Conservation (phyloP, 2,329 filamentous ascomycete genomes). For the Hysterium pulicare region DNA sequence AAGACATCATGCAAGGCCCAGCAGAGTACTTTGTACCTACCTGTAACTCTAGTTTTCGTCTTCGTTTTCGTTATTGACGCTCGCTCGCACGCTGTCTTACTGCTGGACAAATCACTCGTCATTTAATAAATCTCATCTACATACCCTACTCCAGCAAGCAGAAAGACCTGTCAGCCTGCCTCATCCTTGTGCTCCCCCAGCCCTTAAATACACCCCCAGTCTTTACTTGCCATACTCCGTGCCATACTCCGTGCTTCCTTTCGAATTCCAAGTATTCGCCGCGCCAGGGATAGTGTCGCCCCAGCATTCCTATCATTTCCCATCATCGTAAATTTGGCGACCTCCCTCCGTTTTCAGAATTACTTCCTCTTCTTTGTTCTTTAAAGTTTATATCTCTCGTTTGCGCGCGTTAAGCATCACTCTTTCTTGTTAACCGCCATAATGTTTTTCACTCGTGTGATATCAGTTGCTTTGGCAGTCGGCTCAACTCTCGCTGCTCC, state of each 20-base stretch:
- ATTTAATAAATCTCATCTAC: conserved; percentile 4
- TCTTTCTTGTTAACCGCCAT: conserved; percentile 2
- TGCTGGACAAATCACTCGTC: conserved; percentile 5
- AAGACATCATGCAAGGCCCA: too few relatives aligned
- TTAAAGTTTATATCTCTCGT: conserved; percentile 1
- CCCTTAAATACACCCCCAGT: conserved; percentile 6
- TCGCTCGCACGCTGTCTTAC: not conserved
- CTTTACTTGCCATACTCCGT: too few relatives aligned
- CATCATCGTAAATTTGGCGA: not conserved
- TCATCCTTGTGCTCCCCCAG: conserved; percentile 10
- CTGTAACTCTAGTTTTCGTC: conserved; percentile 6
- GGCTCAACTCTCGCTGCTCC: conserved; percentile 25
- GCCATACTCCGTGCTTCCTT: conserved; percentile 3
- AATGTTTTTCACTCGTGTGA: conserved; percentile 24
- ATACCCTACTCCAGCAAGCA: conserved; percentile 6
- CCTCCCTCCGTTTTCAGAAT: too few relatives aligned
- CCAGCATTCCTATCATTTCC: conserved; percentile 8
- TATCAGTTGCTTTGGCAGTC: conserved; percentile 22
- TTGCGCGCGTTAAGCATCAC: conserved; percentile 3
- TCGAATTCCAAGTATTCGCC: conserved; percentile 3
- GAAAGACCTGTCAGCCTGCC: conserved; percentile 4
- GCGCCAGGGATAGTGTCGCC: conserved; percentile 3
- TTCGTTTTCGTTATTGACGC: conserved; percentile 4
- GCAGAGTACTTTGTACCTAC: too few relatives aligned
- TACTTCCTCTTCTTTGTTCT: conserved; percentile 2